Percentiles rank a stretch among this genome's conserved stretches.
phyloP scores from a whole-genome alignment of 2,329 filamentous ascomycete species.

The Aspergillus phoenicis region DNA sequence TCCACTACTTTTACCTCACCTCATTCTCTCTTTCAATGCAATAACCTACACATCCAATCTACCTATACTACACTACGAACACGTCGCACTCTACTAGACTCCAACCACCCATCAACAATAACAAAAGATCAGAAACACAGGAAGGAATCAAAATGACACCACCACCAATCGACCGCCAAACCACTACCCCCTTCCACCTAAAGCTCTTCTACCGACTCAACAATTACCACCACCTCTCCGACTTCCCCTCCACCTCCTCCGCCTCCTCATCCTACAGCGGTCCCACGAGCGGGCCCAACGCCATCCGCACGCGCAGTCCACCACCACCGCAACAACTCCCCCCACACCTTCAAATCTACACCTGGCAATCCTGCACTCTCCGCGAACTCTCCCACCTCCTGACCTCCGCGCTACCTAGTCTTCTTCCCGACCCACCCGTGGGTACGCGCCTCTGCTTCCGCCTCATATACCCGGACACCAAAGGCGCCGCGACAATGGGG shows the following conservation, averaged over 20 bases:
- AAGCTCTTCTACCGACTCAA: slow-evolving; percentile 80
- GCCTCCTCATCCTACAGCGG: slow-evolving; percentile 26
- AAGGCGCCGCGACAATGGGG: slow-evolving; percentile 41
- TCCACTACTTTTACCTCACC: not conserved
- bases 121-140: slow-evolving; percentile 12
- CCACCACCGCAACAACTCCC: slow-evolving; percentile 57
- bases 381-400: slow-evolving; percentile 79
- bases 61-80: no score
- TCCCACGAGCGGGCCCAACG: slow-evolving; percentile 45
- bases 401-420: slow-evolving; percentile 64
- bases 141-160: slow-evolving; percentile 30
- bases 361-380: slow-evolving; percentile 80
- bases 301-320: slow-evolving; percentile 33
- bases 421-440: slow-evolving; percentile 72
- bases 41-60: not conserved
- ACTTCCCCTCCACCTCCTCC: slow-evolving; percentile 40
- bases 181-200: slow-evolving; percentile 77
- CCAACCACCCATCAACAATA: not conserved
- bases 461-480: slow-evolving; percentile 78
- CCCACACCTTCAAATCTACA: slow-evolving; percentile 77
- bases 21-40: not conserved
- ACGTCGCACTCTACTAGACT: no score
- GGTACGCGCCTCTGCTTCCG: slow-evolving; percentile 88
- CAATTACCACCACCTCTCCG: slow-evolving; percentile 63
- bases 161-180: slow-evolving; percentile 64